Conservation (phyloP, 441 rosid genomes). For the Erodium texanum region DNA sequence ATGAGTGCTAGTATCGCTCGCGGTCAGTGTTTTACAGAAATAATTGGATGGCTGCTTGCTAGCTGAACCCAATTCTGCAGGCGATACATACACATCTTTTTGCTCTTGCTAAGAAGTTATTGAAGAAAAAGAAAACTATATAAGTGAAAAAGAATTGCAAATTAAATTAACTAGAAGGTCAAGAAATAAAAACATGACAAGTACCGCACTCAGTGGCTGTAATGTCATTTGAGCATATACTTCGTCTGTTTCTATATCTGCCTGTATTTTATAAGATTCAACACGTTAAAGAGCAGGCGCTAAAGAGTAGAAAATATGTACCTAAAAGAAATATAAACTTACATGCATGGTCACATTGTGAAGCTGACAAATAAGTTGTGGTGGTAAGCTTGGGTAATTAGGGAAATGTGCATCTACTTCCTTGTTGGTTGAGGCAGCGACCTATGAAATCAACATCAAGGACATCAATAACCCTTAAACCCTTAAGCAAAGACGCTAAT, state of each 20-base stretch:
- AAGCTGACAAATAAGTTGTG: slow-evolving; percentile 93
- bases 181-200: slow-evolving; percentile 7
- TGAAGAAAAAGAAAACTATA: slow-evolving; percentile 6
- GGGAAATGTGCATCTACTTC: slow-evolving; percentile 93
- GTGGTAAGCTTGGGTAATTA: slow-evolving; percentile 86
- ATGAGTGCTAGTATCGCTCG: slow-evolving; percentile 97
- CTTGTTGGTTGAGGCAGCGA: slow-evolving; percentile 88
- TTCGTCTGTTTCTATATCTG: slow-evolving; percentile 94
- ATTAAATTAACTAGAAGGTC: background rate
- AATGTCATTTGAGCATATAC: slow-evolving; percentile 98
- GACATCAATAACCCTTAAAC: too few species aligned
- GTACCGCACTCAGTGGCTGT: slow-evolving; percentile 78
- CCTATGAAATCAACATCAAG: slow-evolving; percentile 32
- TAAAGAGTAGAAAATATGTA: slow-evolving; percentile 7
- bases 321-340: slow-evolving; percentile 10
- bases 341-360: slow-evolving; percentile 99
- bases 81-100: slow-evolving; percentile 65
- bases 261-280: slow-evolving; percentile 43
- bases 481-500: background rate
- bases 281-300: slow-evolving; percentile 16
- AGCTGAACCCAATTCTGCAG: slow-evolving; percentile 69
- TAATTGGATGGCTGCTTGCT: slow-evolving; percentile 91
- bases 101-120: slow-evolving; percentile 67
- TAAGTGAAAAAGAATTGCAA: slow-evolving; percentile 6
- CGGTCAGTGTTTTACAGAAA: slow-evolving; percentile 94